Conservation (phyloP, 805 yeast genomes). For the Nakazawaea laoshanensis region DNA sequence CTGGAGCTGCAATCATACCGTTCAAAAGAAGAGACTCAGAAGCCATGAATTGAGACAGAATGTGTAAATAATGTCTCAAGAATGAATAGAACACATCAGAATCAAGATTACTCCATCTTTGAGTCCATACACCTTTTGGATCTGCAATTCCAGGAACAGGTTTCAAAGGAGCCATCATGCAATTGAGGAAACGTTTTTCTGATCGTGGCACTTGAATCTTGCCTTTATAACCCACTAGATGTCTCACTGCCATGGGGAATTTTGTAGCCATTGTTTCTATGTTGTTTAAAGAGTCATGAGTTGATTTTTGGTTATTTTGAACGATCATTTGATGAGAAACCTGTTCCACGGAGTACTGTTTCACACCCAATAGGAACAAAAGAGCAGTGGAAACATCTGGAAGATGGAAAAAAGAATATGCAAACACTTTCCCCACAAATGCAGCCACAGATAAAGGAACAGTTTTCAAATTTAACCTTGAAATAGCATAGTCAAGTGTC, state of each 20-base stretch:
- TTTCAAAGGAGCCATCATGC: slow-evolving; percentile 28
- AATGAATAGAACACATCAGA: slow-evolving; percentile 54
- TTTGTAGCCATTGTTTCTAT: slow-evolving; percentile 1
- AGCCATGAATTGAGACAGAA: slow-evolving; percentile 18
- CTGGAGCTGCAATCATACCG: slow-evolving; percentile 28
- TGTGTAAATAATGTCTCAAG: slow-evolving; percentile 44
- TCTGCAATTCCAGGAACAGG: slow-evolving; percentile 39
- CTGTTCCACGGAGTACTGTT: slow-evolving; percentile 32
- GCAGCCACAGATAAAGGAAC: slow-evolving; percentile 53
- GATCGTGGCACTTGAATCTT: slow-evolving; percentile 14
- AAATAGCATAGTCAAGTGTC: slow-evolving; percentile 46
- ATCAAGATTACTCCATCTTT: slow-evolving; percentile 50
- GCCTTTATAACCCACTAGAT: slow-evolving; percentile 15
- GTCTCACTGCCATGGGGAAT: slow-evolving; percentile 18
- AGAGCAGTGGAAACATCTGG: slow-evolving; percentile 50
- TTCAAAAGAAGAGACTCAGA: slow-evolving; percentile 9
- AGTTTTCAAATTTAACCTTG: slow-evolving; percentile 37
- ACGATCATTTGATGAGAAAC: slow-evolving; percentile 8
- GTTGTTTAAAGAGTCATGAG: slow-evolving; percentile 1
- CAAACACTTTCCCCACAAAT: slow-evolving; percentile 64
- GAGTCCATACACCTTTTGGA: slow-evolving; percentile 56
- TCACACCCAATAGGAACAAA: slow-evolving; percentile 47
- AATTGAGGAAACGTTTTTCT: slow-evolving; percentile 23
- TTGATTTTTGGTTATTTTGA: slow-evolving; percentile 5
- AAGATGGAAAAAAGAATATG: slow-evolving; percentile 48